These are phyloP conservation scores for Fusarium nodosum DNA, from an alignment of 2,329 filamentous ascomycete genomes.

Conservation along the genomic window DNA sequence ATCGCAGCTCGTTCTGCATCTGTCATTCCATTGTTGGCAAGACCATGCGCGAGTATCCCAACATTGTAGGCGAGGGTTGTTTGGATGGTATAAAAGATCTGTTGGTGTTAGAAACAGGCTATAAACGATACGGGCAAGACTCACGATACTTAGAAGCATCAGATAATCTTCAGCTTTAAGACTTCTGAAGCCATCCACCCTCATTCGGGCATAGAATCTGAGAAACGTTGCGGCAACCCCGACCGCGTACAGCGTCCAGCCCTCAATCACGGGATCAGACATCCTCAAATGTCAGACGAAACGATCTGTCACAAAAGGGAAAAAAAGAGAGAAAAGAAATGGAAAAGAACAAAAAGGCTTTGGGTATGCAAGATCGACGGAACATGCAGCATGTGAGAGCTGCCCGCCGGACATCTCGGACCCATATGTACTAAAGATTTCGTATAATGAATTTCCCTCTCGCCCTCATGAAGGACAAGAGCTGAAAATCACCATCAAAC, in stretches of 20 bases:
- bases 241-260: conserved; percentile 50
- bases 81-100: conserved; percentile 66
- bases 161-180: conserved; percentile 52
- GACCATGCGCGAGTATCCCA: conserved; percentile 60
- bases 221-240: conserved; percentile 48
- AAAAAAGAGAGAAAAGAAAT: not conserved
- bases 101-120: not conserved
- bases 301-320: conserved; percentile 8
- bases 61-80: conserved; percentile 64
- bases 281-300: conserved; percentile 15
- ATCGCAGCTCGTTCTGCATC: conserved; percentile 61
- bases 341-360: not conserved
- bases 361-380: conserved; percentile 9
- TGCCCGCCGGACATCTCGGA: not conserved
- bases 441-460: not conserved
- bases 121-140: not conserved
- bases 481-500: not conserved
- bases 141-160: conserved; percentile 41
- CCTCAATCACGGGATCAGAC: conserved; percentile 40
- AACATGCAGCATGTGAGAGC: not conserved
- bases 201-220: conserved; percentile 51
- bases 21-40: conserved; percentile 69
- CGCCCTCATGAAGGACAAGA: conserved; percentile 6
- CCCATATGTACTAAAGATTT: conserved; percentile 17
- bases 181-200: conserved; percentile 42